Conservation (phyloP, 371 early-diverging fungal genomes). For the Rhizopus delemar region DNA sequence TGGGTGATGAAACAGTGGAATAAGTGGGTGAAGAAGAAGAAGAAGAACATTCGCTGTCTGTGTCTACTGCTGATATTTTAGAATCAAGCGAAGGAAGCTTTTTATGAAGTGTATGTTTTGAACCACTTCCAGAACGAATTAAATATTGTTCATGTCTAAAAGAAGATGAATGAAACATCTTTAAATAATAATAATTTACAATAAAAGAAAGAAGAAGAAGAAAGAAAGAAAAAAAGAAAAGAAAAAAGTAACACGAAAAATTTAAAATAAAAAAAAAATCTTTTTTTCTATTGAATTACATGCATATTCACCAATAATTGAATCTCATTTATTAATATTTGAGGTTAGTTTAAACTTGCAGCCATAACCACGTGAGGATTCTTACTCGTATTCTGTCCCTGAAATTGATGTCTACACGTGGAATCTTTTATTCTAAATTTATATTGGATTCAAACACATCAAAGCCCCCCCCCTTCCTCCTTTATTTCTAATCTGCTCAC, state of each 20-base stretch:
- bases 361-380: too few relatives aligned
- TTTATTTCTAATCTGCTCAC: too few relatives aligned
- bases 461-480: too few relatives aligned
- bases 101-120: conserved; percentile 26
- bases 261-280: background rate
- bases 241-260: conserved; percentile 1
- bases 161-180: conserved; percentile 47
- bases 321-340: too few relatives aligned
- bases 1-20: conserved; percentile 2
- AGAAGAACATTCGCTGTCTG: conserved; percentile 48
- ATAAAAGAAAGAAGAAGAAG: background rate
- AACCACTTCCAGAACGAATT: conserved; percentile 22
- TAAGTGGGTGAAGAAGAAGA: conserved; percentile 34
- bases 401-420: too few relatives aligned
- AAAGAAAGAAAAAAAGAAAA: conserved; percentile 2
- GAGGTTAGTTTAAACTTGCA: too few relatives aligned
- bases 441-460: too few relatives aligned
- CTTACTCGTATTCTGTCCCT: too few relatives aligned
- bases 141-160: conserved; percentile 45
- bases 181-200: background rate
- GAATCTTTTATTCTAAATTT: too few relatives aligned
- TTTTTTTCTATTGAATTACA: background rate
- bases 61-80: conserved; percentile 29
- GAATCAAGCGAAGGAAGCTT: conserved; percentile 36
- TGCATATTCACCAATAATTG: background rate